Evolutionary conservation across 192 early-diverging fungal species (phyloP), one percentile per base, ranked within the genome.

Genomic region (Gigaspora rosea): DNA sequence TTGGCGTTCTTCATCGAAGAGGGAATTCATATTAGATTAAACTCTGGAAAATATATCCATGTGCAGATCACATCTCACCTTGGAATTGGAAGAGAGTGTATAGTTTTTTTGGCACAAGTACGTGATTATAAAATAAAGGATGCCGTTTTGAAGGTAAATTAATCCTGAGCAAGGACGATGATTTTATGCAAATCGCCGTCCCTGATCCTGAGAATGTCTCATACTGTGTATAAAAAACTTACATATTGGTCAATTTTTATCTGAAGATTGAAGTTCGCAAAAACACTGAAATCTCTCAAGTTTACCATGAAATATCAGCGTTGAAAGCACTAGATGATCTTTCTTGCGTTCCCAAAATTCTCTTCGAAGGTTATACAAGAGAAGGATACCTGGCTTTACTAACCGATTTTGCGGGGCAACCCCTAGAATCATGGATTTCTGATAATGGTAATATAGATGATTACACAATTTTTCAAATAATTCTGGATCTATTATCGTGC

Each of bases 71-170:
- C 48, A 70, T 70, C 68, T 70, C 48, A 50, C 49, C 68, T 70
- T 50, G 49, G 48, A 70, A 70, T 0, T 70, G 20, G 49, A 70
- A 70, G 46, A 70, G 27, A 70, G 22, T 70, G 68, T 70, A 51
- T 70, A 70, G 67, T 69, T 50, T 72, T 72, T 72, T 72, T 72
- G 56, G 71, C 18, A 73, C 36, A 73, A 73, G 36, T 73, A 73
- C 71, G 32, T 54, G 71, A 59, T 73, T 73, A 57, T 73, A 16
- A 33, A 73, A 73, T 73, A 73, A 73, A 59, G 71, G 71, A 73
- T 54, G 71, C 33, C 36, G 52, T 73, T 73, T 46, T 73, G 71
- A 73, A 73, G 71, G 71, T 73, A 73, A 73, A 73, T 73, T 73
- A 73, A 73, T 73, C 33, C 35, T 27, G 1, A 27, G 27, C 27